Percentiles rank a stretch among this genome's conserved stretches.
Conservation (phyloP, 2,329 filamentous ascomycete genomes). For the Colletotrichum australisinense region DNA sequence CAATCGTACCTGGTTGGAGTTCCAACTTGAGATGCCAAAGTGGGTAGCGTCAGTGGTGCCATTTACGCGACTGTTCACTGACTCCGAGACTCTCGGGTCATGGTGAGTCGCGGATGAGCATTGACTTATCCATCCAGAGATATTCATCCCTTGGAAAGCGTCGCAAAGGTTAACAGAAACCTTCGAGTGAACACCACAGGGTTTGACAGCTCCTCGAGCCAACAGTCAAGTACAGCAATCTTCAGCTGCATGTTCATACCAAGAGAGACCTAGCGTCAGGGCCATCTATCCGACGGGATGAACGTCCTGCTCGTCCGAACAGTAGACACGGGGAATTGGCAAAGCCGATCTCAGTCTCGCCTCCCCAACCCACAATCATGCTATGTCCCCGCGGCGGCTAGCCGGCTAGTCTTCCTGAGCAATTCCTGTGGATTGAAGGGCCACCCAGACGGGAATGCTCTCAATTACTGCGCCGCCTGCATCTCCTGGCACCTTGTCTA, state of each 20-base stretch:
- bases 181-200: too few species aligned
- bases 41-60: not conserved
- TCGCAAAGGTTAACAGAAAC: not conserved
- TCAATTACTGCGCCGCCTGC: not conserved
- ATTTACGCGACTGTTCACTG: not conserved
- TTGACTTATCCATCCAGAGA: too few species aligned
- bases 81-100: not conserved
- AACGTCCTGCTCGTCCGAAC: constrained; percentile 1
- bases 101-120: too few species aligned
- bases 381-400: not conserved
- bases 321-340: not conserved
- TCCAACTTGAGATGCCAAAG: not conserved
- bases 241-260: not conserved
- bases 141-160: not conserved
- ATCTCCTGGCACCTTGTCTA: not conserved
- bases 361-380: not conserved
- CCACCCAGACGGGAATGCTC: not conserved
- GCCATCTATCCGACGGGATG: constrained; percentile 16
- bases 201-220: not conserved
- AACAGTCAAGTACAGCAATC: not conserved
- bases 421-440: not conserved
- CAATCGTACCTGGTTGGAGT: constrained; percentile 25
- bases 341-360: not conserved
- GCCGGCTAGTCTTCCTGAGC: not conserved
- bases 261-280: not conserved